Conservation (phyloP, 441 rosid genomes). For the Populus hybrid region DNA sequence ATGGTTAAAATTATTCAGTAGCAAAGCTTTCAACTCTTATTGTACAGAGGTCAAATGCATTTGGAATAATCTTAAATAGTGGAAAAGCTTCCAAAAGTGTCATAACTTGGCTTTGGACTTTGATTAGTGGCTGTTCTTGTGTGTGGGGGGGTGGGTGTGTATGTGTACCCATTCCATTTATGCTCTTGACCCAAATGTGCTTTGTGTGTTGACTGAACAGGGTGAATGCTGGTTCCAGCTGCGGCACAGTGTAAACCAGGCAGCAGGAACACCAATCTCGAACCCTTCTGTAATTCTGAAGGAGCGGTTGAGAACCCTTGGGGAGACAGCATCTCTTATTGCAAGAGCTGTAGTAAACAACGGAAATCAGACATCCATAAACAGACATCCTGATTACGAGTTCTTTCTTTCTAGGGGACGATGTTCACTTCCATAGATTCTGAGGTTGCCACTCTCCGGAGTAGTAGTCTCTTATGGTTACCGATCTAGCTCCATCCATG, state of each 20-base stretch:
- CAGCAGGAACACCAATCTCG: conserved; percentile 17
- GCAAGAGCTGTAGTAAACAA: conserved; percentile 46
- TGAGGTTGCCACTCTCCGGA: too few relatives aligned
- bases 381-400: conserved; percentile 51
- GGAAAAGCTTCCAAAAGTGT: neutral
- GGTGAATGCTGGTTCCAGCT: conserved; percentile 55
- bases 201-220: conserved; percentile 23
- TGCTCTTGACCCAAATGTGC: neutral
- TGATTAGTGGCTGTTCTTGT: neutral
- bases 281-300: conserved; percentile 34
- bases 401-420: conserved; percentile 44
- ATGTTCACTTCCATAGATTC: neutral
- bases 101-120: neutral
- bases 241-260: conserved; percentile 23
- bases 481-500: too few relatives aligned
- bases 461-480: neutral
- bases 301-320: conserved; percentile 46
- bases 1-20: neutral
- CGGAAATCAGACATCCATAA: conserved; percentile 30
- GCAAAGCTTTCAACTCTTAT: neutral
- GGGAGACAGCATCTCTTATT: conserved; percentile 47
- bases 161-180: neutral
- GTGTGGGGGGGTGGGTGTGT: too few relatives aligned
- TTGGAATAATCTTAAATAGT: neutral
- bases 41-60: too few relatives aligned